Evolutionary conservation across 2,329 filamentous ascomycete species (phyloP).

Genomic region (Pseudogymnoascus sp.): DNA sequence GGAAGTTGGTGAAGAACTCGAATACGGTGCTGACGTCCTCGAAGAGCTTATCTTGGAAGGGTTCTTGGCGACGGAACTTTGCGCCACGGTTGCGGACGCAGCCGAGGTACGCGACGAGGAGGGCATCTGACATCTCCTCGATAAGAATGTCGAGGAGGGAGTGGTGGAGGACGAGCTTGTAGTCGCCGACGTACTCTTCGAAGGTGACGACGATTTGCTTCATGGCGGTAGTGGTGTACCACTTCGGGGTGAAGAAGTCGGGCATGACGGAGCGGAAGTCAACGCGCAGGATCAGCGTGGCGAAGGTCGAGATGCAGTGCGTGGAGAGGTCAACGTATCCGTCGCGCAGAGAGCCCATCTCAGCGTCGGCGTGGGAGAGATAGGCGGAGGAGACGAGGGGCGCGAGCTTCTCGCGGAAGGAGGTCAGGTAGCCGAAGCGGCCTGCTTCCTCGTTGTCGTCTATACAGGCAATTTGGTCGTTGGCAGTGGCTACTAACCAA

Average conservation of each 20-base stretch:
- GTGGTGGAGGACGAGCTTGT: constrained; percentile 74
- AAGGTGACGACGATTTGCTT: constrained; percentile 92
- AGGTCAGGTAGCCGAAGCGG: constrained; percentile 73
- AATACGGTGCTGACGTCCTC: constrained; percentile 89
- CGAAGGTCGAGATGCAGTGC: constrained; percentile 84
- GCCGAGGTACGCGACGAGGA: constrained; percentile 77
- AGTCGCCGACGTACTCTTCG: constrained; percentile 89
- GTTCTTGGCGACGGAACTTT: constrained; percentile 79
- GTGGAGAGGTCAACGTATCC: constrained; percentile 93
- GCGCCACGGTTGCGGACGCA: constrained; percentile 82
- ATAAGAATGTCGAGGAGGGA: constrained; percentile 85
- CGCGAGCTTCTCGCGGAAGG: constrained; percentile 78
- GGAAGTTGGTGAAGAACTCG: constrained; percentile 67
- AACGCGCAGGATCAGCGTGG: constrained; percentile 77
- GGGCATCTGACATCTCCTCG: constrained; percentile 86
- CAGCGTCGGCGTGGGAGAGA: constrained; percentile 63
- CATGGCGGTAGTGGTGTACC: constrained; percentile 83
- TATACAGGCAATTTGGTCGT: constrained; percentile 97
- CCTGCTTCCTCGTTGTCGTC: constrained; percentile 78
- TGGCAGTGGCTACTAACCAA: constrained; percentile 93
- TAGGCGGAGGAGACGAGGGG: constrained; percentile 74
- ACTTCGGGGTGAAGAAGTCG: constrained; percentile 83
- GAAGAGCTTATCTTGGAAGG: constrained; percentile 87
- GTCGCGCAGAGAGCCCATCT: constrained; percentile 71
- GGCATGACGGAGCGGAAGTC: constrained; percentile 80